Conservation (phyloP, 106 monocot species). For the Iris macrosiphon region DNA sequence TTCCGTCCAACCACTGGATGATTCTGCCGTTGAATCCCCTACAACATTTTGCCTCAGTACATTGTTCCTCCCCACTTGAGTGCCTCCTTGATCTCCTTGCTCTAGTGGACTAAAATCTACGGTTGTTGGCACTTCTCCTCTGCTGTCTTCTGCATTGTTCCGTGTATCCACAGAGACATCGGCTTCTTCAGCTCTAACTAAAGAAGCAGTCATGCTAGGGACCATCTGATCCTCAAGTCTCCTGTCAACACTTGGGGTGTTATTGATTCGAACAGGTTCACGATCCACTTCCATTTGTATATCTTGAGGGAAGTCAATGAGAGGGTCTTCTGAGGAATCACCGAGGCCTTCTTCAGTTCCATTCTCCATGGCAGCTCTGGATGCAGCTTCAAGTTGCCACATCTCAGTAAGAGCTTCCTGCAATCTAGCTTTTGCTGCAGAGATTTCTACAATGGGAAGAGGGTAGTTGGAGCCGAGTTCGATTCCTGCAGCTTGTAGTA, state of each 20-base stretch:
- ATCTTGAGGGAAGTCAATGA: conserved; percentile 61
- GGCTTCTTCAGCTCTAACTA: conserved; percentile 44
- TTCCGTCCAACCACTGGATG: conserved; percentile 55
- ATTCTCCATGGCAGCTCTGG: conserved; percentile 70
- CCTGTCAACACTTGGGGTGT: conserved; percentile 9
- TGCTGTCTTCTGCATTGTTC: conserved; percentile 27
- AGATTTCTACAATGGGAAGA: conserved; percentile 72
- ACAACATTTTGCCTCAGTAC: conserved; percentile 1
- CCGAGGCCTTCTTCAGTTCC: conserved; percentile 92
- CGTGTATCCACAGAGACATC: conserved; percentile 30
- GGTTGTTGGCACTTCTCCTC: conserved; percentile 74
- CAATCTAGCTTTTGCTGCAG: conserved; percentile 57
- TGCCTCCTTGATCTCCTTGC: conserved; percentile 12
- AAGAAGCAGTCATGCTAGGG: conserved; percentile 77
- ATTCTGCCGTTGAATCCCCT: conserved; percentile 31
- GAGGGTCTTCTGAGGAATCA: conserved; percentile 77
- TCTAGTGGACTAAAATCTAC: conserved; percentile 21
- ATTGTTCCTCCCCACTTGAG: conserved; percentile 13
- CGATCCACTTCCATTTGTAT: conserved; percentile 70
- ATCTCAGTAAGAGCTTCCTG: conserved; percentile 71
- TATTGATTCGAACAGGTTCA: conserved; percentile 22
- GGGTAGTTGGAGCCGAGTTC: conserved; percentile 97
- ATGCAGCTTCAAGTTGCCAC: conserved; percentile 84
- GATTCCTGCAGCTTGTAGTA: conserved; percentile 87
- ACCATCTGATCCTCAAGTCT: conserved; percentile 79